Percentiles rank a stretch among this genome's conserved stretches.
phyloP scores from a whole-genome alignment of 176 grass and related monocot genomes.

The Triticum dicoccoides region DNA sequence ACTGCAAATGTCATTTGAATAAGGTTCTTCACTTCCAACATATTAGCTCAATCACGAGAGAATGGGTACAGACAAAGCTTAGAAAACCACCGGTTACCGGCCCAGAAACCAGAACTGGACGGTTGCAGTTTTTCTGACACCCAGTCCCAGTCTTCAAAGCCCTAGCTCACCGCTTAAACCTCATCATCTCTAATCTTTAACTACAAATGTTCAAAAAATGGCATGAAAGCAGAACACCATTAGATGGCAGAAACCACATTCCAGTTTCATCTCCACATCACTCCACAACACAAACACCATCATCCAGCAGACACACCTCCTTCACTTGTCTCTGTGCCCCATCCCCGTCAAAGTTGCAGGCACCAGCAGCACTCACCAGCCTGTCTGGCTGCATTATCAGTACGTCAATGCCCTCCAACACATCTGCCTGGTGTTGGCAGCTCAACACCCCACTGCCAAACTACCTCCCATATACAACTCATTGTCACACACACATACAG shows the following conservation, averaged over 20 bases:
- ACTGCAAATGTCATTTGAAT: neutral
- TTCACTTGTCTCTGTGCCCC: neutral
- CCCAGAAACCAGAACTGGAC: neutral
- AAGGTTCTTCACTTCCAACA: slow-evolving; percentile 3
- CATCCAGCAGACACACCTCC: neutral
- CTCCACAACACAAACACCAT: neutral
- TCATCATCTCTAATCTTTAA: neutral
- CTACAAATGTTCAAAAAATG: neutral
- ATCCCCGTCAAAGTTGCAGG: neutral
- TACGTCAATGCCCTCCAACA: neutral
- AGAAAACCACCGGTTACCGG: neutral
- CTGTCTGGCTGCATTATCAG: neutral
- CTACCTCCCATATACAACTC: neutral
- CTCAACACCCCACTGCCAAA: neutral
- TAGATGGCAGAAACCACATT: neutral
- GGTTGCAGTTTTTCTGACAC: neutral
- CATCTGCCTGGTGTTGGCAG: neutral
- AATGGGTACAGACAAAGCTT: neutral
- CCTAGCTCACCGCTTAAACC: neutral
- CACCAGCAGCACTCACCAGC: neutral
- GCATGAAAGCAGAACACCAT: neutral
- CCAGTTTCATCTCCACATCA: neutral
- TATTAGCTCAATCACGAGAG: slow-evolving; percentile 4
- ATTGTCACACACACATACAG: neutral
- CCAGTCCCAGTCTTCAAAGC: neutral